These are phyloP conservation scores for Triticum monococcum DNA, from an alignment of 176 grass and related monocot species.

Conservation along the genomic window DNA sequence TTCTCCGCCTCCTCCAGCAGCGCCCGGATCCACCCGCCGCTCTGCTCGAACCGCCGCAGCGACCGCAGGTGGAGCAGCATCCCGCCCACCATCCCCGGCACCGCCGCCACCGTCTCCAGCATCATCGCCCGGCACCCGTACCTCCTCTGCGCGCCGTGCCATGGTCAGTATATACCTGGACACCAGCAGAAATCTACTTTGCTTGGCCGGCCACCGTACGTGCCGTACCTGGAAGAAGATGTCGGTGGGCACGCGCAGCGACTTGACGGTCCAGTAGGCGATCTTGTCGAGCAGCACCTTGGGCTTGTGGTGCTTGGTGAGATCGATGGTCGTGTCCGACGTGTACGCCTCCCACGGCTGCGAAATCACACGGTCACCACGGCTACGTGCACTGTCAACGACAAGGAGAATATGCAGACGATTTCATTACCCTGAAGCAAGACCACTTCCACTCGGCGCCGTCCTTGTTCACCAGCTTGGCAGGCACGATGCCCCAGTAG, in stretches of 20 bases:
- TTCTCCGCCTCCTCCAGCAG: slow-evolving; percentile 85
- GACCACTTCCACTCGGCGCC: slow-evolving; percentile 87
- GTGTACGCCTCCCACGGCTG: slow-evolving; percentile 68
- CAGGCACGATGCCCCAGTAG: slow-evolving; percentile 68
- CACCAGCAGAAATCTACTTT: too few relatives aligned
- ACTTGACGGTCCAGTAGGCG: slow-evolving; percentile 57
- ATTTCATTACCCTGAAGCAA: slow-evolving; percentile 60
- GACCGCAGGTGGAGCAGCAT: slow-evolving; percentile 80
- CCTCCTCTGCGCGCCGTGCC: too few relatives aligned
- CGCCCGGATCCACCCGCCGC: slow-evolving; percentile 69
- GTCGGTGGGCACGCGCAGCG: slow-evolving; percentile 51
- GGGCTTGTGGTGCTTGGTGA: slow-evolving; percentile 59
- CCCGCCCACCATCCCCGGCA: slow-evolving; percentile 83
- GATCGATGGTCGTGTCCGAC: slow-evolving; percentile 54
- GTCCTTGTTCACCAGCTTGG: slow-evolving; percentile 56
- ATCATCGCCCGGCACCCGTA: slow-evolving; percentile 83
- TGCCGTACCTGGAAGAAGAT: slow-evolving; percentile 66
- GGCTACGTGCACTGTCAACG: background rate
- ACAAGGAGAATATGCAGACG: background rate
- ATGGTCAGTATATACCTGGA: too few relatives aligned
- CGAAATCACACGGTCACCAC: background rate
- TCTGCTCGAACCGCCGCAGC: slow-evolving; percentile 69
- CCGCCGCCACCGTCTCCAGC: slow-evolving; percentile 80
- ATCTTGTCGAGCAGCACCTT: slow-evolving; percentile 52
- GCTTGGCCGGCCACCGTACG: too few relatives aligned